Evolutionary conservation across 2,329 filamentous ascomycete species (phyloP), one percentile per base, ranked within the genome.

Genomic region (Curvularia spicifera): DNA sequence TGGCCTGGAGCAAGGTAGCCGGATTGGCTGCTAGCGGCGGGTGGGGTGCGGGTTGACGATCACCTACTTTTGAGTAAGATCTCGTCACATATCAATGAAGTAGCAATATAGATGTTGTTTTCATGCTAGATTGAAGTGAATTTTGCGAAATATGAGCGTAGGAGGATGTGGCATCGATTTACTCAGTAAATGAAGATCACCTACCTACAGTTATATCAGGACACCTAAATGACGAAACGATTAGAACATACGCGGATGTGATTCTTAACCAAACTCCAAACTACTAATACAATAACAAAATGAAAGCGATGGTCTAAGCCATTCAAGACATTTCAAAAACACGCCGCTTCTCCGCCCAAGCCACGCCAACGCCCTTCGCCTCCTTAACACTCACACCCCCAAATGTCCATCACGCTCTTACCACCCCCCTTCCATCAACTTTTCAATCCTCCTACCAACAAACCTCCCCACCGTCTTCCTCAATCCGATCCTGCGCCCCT

Each of bases 1-100:
- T 59, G 53, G 28, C 39, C 35, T 50, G 22, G 28, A 40, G 13
- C n/a, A 35, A 24, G 47, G 12, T 49, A 40, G 28, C 15, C 47
- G 2, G 24, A 15, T 40, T 20, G 15, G 26, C 47, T n/a, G 47
- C 24, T 50, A 50, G 47, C 24, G 47, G 18, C 15, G 7, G 10
- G 47, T 40, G 33, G 35, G 10, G 35, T 20, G 7, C 22, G 10
- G 22, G 15, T 31, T 12, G 24, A 15, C 22, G 2, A 13, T 7
- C 28, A 7, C 8, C 13, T 24, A 46, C 13, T 31, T 10, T 9
- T 10, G n/a, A 46, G 44, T 26, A 22, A 24, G 24, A 26, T 18
- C 29, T 20, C 18, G 10, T n/a, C 18, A 5, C 18, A 20, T 10
- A 33, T 15, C 24, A 46, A 33, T 15, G 15, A 9, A 18, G 6